Percentiles rank a stretch among this genome's conserved stretches.
Conservation (phyloP, 306 rosid genomes). For the Corylus heterophylla region DNA sequence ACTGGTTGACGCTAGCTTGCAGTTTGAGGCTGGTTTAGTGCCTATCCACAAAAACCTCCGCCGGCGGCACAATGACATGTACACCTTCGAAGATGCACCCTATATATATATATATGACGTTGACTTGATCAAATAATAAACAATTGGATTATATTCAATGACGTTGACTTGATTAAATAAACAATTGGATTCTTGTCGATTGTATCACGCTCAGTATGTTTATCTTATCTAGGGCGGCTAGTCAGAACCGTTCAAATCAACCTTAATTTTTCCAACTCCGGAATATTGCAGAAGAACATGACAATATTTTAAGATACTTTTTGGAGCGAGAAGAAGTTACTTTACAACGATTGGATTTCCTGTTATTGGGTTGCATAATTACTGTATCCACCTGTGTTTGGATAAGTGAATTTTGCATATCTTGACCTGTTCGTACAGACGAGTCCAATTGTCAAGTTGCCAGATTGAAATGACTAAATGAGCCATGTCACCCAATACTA, state of each 20-base stretch:
- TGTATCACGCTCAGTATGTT: background rate
- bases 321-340: no score
- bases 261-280: background rate
- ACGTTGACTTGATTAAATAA: background rate
- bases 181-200: background rate
- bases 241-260: background rate
- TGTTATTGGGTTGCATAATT: no score
- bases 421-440: no score
- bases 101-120: background rate
- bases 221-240: background rate
- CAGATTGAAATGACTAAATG: background rate
- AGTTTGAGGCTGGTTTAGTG: background rate
- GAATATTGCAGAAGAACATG: background rate
- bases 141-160: background rate
- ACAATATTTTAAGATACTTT: no score
- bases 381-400: no score
- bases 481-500: background rate
- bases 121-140: background rate
- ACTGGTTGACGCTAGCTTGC: background rate
- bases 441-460: no score
- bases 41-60: background rate
- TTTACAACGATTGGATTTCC: no score
- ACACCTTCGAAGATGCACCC: background rate
- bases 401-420: no score
- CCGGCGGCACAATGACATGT: background rate